Conservation (phyloP, 75 land plant species). For the Pinus tabuliformis region DNA sequence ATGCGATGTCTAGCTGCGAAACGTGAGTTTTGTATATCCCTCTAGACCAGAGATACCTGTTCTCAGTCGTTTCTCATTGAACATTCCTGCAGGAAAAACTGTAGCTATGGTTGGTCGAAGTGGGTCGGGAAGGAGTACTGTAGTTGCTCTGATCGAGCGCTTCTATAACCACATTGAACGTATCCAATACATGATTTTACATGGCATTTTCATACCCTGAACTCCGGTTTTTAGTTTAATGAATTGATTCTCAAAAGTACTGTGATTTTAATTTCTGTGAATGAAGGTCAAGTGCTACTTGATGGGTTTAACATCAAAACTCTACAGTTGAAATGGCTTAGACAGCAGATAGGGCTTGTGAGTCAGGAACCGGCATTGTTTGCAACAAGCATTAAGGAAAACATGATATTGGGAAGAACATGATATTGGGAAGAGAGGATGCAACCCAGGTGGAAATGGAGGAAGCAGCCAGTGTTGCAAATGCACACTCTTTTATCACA, state of each 20-base stretch:
- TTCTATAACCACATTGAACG: constrained; percentile 82
- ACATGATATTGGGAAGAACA: constrained; percentile 72
- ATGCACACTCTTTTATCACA: constrained; percentile 76
- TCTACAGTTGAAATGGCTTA: constrained; percentile 69
- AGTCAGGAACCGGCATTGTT: constrained; percentile 89
- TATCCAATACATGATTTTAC: constrained; percentile 7
- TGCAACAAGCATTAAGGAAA: constrained; percentile 76
- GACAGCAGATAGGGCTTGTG: constrained; percentile 83
- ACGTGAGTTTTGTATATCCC: constrained; percentile 78
- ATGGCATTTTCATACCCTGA: too few relatives aligned
- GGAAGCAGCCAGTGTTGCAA: constrained; percentile 80
- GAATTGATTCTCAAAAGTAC: neutral
- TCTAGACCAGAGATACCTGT: constrained; percentile 76
- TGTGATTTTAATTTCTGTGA: neutral
- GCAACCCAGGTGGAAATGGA: constrained; percentile 65
- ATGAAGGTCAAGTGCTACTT: constrained; percentile 35
- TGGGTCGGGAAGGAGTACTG: constrained; percentile 95
- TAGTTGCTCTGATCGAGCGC: constrained; percentile 84
- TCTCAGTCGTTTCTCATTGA: constrained; percentile 55
- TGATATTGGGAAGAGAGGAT: constrained; percentile 53
- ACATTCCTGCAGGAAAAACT: constrained; percentile 79
- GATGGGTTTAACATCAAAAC: constrained; percentile 77
- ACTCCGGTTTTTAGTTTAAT: too few relatives aligned
- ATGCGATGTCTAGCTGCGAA: constrained; percentile 71
- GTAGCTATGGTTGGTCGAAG: constrained; percentile 90